Evolutionary conservation across 139 green algal genomes (phyloP).

Genomic region (Tetratostichococcus sp.): DNA sequence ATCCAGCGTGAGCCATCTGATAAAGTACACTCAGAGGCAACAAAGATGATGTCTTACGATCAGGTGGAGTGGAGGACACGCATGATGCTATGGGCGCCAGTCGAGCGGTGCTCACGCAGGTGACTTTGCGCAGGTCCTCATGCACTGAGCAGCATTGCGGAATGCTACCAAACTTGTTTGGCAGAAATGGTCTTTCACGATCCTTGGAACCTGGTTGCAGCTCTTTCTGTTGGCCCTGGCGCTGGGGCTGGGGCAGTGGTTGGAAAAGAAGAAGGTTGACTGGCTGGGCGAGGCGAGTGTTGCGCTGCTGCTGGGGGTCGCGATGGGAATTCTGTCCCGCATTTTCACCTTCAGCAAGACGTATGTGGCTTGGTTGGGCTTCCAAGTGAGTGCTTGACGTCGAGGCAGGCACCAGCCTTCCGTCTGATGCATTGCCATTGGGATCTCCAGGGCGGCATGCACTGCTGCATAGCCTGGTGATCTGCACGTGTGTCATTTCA

Average conservation of each 20-base stretch:
- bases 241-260: conserved; percentile 25
- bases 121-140: neutral
- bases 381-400: conserved; percentile 32
- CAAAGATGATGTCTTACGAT: too few species aligned
- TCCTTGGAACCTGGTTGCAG: too few species aligned
- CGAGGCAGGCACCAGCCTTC: neutral
- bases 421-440: too few species aligned
- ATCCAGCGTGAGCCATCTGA: too few species aligned
- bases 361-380: conserved; percentile 14
- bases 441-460: too few species aligned
- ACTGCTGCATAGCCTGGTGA: neutral
- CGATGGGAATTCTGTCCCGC: conserved; percentile 25
- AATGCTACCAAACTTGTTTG: too few species aligned
- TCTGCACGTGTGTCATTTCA: neutral
- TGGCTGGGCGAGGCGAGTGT: conserved; percentile 44
- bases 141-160: too few species aligned
- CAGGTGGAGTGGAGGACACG: neutral
- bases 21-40: too few species aligned
- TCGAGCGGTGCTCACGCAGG: neutral
- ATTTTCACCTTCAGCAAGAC: neutral
- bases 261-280: conserved; percentile 27
- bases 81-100: neutral
- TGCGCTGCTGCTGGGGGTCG: conserved; percentile 37
- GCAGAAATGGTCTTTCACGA: too few species aligned
- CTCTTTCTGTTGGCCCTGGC: conserved; percentile 33